These are phyloP conservation scores for Bacidia rubella DNA, from an alignment of 495 filamentous ascomycete species.

Conservation along the genomic window DNA sequence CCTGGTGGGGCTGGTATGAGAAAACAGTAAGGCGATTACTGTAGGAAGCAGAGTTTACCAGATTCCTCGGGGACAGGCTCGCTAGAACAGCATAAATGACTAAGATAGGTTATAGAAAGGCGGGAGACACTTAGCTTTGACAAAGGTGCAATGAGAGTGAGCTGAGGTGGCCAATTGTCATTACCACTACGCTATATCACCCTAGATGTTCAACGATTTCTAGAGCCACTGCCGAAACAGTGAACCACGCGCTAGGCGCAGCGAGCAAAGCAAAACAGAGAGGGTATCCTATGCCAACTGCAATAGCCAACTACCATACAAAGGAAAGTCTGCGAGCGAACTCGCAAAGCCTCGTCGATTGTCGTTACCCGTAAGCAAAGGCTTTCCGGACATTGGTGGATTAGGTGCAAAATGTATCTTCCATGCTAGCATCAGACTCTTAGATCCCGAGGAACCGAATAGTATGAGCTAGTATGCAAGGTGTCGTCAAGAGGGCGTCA, in stretches of 20 bases:
- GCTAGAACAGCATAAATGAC: too few relatives aligned
- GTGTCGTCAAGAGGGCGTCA: constrained; percentile 1
- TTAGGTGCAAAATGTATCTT: constrained; percentile 16
- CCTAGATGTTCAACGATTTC: constrained; percentile 14
- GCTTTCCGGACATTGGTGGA: constrained; percentile 16
- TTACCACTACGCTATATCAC: constrained; percentile 21
- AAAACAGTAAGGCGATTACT: too few relatives aligned
- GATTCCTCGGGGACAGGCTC: too few relatives aligned
- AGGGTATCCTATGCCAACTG: constrained; percentile 8
- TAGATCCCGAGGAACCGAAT: background rate
- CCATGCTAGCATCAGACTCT: background rate
- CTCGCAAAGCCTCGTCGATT: constrained; percentile 14
- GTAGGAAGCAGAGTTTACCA: too few relatives aligned
- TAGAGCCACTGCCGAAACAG: constrained; percentile 9
- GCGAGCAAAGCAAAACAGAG: constrained; percentile 5
- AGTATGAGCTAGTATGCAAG: background rate
- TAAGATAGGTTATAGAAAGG: too few relatives aligned
- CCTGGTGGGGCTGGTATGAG: too few relatives aligned
- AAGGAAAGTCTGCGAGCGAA: constrained; percentile 17
- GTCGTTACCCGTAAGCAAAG: constrained; percentile 13
- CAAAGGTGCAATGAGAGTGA: background rate
- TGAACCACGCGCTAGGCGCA: constrained; percentile 6
- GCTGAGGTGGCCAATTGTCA: constrained; percentile 35
- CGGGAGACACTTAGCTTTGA: too few relatives aligned
- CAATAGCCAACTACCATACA: constrained; percentile 11